A percentile compares a stretch with the other conserved stretches of the same genome.
Conservation (phyloP, 306 rosid genomes). For the Fragaria iinumae region DNA sequence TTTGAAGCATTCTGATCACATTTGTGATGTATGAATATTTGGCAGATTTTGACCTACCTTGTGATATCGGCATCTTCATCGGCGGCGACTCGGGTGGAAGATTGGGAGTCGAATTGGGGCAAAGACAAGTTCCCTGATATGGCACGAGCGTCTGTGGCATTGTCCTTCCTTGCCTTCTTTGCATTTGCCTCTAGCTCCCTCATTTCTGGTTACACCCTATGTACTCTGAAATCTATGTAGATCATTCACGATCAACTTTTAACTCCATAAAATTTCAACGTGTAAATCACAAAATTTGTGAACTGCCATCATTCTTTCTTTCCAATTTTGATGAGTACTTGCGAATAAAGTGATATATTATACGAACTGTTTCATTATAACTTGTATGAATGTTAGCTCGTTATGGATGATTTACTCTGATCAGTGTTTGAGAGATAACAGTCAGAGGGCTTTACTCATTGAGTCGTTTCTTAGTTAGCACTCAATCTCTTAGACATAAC, state of each 20-base stretch:
- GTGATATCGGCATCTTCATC: conserved; percentile 83
- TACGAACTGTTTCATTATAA: neutral
- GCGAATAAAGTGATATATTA: neutral
- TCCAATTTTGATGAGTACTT: neutral
- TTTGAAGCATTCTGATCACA: neutral
- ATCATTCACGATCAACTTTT: neutral
- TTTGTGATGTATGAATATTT: neutral
- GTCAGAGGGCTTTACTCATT: neutral
- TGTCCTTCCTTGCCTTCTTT: conserved; percentile 71
- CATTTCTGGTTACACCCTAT: conserved; percentile 63
- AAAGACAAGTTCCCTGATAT: conserved; percentile 68
- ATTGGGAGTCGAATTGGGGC: conserved; percentile 90
- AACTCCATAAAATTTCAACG: neutral
- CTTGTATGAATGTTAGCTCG: neutral
- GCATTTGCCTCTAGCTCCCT: conserved; percentile 69
- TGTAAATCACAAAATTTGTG: conserved; percentile 25
- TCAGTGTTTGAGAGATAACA: neutral
- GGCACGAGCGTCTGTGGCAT: conserved; percentile 65
- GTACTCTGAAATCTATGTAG: conserved; percentile 43
- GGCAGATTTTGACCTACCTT: conserved; percentile 76
- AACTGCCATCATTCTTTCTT: neutral
- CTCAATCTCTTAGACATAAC: neutral
- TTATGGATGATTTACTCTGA: neutral
- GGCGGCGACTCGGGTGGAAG: conserved; percentile 74
- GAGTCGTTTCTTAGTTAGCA: neutral